Percentiles rank a stretch among this genome's conserved stretches.
These are phyloP conservation scores for Leccinum disarticulatum DNA, from an alignment of 768 basidiomycete genomes.

Conservation along the genomic window DNA sequence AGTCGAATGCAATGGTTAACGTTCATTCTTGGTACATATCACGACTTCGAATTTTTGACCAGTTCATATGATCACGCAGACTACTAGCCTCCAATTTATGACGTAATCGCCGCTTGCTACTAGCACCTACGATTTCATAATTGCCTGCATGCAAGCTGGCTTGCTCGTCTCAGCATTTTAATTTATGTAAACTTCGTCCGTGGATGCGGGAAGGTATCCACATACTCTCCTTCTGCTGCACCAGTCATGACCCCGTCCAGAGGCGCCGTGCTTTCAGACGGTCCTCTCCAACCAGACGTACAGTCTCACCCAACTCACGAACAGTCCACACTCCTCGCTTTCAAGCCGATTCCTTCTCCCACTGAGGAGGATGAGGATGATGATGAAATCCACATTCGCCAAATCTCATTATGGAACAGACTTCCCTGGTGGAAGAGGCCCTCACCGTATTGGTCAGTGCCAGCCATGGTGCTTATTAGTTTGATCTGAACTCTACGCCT, in stretches of 20 bases:
- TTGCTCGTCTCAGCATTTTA: background rate
- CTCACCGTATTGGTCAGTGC: conserved; percentile 67
- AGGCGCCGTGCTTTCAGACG: conserved; percentile 1
- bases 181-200: background rate
- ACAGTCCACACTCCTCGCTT: conserved; percentile 36
- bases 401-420: conserved; percentile 24
- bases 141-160: too few relatives aligned
- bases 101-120: background rate
- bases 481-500: background rate
- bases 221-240: background rate
- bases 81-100: background rate
- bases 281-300: conserved; percentile 44
- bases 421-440: conserved; percentile 77
- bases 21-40: too few relatives aligned
- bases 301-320: conserved; percentile 41
- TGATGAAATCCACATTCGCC: conserved; percentile 30
- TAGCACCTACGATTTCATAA: too few relatives aligned
- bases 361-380: conserved; percentile 22
- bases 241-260: conserved; percentile 17
- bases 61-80: too few relatives aligned
- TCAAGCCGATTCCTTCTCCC: conserved; percentile 9
- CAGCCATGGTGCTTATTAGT: background rate
- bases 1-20: too few relatives aligned
- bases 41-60: too few relatives aligned
- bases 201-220: background rate